Evolutionary conservation across 2,329 filamentous ascomycete species (phyloP), one percentile per base, ranked within the genome.

Genomic region (Fusarium austroafricanum): DNA sequence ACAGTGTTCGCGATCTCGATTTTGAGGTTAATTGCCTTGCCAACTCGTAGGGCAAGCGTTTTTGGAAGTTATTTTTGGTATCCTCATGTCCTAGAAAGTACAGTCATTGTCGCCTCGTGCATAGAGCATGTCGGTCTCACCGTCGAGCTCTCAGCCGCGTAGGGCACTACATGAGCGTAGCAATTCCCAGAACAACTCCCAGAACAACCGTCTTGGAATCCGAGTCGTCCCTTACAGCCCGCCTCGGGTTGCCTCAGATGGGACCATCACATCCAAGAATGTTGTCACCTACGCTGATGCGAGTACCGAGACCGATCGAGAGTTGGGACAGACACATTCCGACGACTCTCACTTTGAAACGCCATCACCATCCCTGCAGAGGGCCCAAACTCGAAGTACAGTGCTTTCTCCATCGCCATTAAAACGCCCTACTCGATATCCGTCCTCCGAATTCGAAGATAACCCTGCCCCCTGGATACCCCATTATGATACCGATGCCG

Each of bases 181-280:
- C 59, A 68, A 52, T 51, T 74, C 73, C 23, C 65, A 76, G 42
- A 74, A 70, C 57, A 75, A 76, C 54, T 73, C 73, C 23, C 69
- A 76, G 43, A 74, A 70, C 55, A 75, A 75, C 52, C 73, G 72
- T 55, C 72, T 76, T 6, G 74, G 77, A 57, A 79, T 81, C 42
- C 76, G 79, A n/a, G 55, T 80, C 17, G 79, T 81, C 31, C 78
- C 79, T 14, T 80, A 81, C 58, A 79, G 74, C 51, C 79, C 79
- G 28, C 77, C 78, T 46, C 75, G 77, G 38, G 65, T 80, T 47
- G 76, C 73, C 55, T 75, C 76, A 38, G 78, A 77, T 60, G 75
- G 64, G 21, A 75, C 76, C 8, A 29, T 65, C 28, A 62, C 66
- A 23, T 73, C 74, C 20, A 68, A 71, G n/a, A 66, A 72, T 10